phyloP scores from a whole-genome alignment of 371 early-diverging fungal species.

The Mortierella sp. region DNA sequence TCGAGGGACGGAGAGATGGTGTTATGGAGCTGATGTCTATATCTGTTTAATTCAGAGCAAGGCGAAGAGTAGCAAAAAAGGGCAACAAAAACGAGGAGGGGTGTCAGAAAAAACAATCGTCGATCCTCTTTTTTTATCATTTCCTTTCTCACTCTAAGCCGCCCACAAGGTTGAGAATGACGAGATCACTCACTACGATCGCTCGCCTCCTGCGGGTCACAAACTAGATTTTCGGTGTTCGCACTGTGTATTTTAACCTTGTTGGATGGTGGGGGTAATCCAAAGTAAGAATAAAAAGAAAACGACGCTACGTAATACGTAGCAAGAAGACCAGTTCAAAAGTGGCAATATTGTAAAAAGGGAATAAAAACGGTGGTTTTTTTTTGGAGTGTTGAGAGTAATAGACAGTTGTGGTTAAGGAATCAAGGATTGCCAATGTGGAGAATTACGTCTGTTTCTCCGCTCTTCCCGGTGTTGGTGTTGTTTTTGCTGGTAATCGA shows the following conservation, averaged over 20 bases:
- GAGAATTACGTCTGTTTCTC: not conserved
- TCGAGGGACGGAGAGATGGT: constrained; percentile 1
- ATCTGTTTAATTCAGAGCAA: too few species aligned
- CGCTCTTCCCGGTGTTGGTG: not conserved
- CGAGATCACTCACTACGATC: not conserved
- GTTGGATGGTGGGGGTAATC: not conserved
- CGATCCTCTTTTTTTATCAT: not conserved
- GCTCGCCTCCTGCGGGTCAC: not conserved
- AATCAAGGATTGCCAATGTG: not conserved
- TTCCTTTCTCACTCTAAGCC: not conserved
- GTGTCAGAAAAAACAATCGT: not conserved
- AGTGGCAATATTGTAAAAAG: not conserved
- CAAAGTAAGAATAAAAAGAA: not conserved
- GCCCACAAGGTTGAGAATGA: not conserved
- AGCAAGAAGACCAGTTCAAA: not conserved
- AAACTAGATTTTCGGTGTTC: not conserved
- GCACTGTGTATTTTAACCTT: not conserved
- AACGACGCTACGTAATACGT: not conserved
- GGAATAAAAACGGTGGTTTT: not conserved
- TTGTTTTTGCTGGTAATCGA: not conserved
- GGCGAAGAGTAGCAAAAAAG: not conserved
- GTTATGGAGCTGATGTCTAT: not conserved
- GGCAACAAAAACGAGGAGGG: not conserved
- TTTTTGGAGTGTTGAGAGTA: not conserved
- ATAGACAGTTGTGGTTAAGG: not conserved